These are phyloP conservation scores for Kodamaea leandrae DNA, from an alignment of 805 yeast genomes.

Conservation along the genomic window DNA sequence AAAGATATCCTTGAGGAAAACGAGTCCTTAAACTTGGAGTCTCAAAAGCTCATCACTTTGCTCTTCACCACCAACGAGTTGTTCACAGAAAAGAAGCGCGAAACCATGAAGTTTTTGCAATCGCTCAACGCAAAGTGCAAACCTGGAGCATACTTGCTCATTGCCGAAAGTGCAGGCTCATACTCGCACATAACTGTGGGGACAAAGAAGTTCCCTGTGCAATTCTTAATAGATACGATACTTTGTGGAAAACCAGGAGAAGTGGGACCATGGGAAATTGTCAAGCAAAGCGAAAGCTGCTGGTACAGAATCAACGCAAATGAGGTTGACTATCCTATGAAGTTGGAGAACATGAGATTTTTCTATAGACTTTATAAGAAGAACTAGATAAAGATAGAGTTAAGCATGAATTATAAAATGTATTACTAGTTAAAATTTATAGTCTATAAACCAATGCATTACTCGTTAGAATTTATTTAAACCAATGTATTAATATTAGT, in stretches of 20 bases:
- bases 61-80: slow-evolving; percentile 87
- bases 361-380: slow-evolving; percentile 72
- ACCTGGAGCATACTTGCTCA: slow-evolving; percentile 57
- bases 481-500: too few species aligned
- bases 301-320: slow-evolving; percentile 67
- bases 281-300: slow-evolving; percentile 66
- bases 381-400: slow-evolving; percentile 15
- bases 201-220: slow-evolving; percentile 74
- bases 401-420: too few species aligned
- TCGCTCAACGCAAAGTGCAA: slow-evolving; percentile 49
- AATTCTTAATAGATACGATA: slow-evolving; percentile 72
- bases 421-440: too few species aligned
- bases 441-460: too few species aligned
- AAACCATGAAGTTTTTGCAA: slow-evolving; percentile 59
- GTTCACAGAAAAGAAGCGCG: slow-evolving; percentile 63
- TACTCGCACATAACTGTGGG: slow-evolving; percentile 80
- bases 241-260: slow-evolving; percentile 50
- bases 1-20: slow-evolving; percentile 30
- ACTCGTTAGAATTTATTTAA: too few species aligned
- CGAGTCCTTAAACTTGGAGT: slow-evolving; percentile 17
- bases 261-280: slow-evolving; percentile 62
- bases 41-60: slow-evolving; percentile 56
- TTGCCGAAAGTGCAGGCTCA: slow-evolving; percentile 88
- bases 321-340: slow-evolving; percentile 56
- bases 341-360: slow-evolving; percentile 84